phyloP scores from a whole-genome alignment of 2,329 filamentous ascomycete genomes.

The Cordyceps militaris region DNA sequence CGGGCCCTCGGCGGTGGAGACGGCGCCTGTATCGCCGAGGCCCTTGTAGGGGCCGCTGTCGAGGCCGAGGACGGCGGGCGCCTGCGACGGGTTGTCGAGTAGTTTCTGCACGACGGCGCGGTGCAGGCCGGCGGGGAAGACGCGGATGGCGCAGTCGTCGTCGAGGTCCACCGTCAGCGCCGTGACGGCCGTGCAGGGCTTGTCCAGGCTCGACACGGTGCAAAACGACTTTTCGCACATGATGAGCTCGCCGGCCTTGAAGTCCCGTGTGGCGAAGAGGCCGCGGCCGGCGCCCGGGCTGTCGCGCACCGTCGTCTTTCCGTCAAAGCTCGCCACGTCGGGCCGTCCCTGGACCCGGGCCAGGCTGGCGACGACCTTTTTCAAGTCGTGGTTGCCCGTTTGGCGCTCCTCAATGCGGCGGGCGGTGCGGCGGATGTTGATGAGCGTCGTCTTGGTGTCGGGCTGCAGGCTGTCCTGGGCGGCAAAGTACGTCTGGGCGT shows the following conservation, averaged over 20 bases:
- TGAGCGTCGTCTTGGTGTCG: constrained; percentile 14
- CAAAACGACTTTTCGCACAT: constrained; percentile 31
- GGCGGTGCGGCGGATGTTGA: constrained; percentile 18
- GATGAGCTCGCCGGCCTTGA: constrained; percentile 24
- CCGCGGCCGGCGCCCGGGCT: constrained; percentile 27
- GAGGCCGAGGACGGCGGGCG: constrained; percentile 18
- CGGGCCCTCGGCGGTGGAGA: constrained; percentile 20
- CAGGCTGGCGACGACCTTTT: constrained; percentile 18
- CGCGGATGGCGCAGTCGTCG: constrained; percentile 22
- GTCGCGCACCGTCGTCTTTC: constrained; percentile 21
- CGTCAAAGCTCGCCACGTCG: constrained; percentile 24
- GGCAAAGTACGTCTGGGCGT: constrained; percentile 21
- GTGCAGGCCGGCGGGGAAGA: constrained; percentile 26
- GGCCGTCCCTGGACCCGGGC: constrained; percentile 22
- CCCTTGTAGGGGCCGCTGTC: constrained; percentile 23
- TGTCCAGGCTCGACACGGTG: constrained; percentile 21
- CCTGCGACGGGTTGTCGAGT: constrained; percentile 22
- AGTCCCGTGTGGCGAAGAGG: constrained; percentile 27
- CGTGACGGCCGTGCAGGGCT: constrained; percentile 24
- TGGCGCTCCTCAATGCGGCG: constrained; percentile 21
- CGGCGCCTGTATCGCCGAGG: constrained; percentile 9
- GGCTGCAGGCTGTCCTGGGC: constrained; percentile 21
- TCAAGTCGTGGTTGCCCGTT: constrained; percentile 19
- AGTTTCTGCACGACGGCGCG: constrained; percentile 21
- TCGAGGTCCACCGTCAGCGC: constrained; percentile 26